Base-by-base conservation (phyloP, 169 alveolate species). In the Ophryocystis elektroscirrha region DNA sequence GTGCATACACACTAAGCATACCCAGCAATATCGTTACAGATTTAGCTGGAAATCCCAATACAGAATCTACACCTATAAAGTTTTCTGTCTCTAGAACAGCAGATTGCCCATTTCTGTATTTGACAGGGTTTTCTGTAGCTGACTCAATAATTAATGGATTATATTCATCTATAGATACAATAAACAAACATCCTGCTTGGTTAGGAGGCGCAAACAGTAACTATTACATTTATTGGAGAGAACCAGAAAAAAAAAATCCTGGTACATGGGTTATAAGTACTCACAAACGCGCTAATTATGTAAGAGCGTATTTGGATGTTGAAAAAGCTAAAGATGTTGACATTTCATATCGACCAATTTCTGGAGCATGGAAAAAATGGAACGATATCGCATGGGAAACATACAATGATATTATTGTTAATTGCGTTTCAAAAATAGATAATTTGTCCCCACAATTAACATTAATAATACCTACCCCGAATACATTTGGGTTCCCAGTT, bases 71-170 rank as follows among this genome's bases (percentile, higher is more conserved):
- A 18, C 22, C 43, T 32, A 48, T 60, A 35, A 18, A 45, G n/a
- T 67, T 67, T 48, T 48, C 65, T 0, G 51, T 67, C 9, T 41
- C 69, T 25, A 51, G 51, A 15, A 63, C 61, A 16, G 71, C 62
- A 7, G 62, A 65, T 36, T 67, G 76, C 51, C 72, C 76, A 1
- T 61, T 56, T 39, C 57, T 67, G 41, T 61, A 61, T 28, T 46
- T 58, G 42, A 67, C 76, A 0, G 76, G 76, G 0, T 67, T 67
- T 26, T 47, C 59, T 22, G 62, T 69, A 1, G 65, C 56, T 50
- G 62, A 60, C 41, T 66, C 67, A 9, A 67, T 62, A 30, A 30
- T 53, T 27, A 67, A 67, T 27, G 76, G 76, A 12, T 60, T 67
- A 15, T 67, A 62, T 48, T 36, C 52, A 27, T 67, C 76, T 1